Evolutionary conservation across 768 basidiomycete species (phyloP).

Genomic region (Tricholoma bakamatsutake): DNA sequence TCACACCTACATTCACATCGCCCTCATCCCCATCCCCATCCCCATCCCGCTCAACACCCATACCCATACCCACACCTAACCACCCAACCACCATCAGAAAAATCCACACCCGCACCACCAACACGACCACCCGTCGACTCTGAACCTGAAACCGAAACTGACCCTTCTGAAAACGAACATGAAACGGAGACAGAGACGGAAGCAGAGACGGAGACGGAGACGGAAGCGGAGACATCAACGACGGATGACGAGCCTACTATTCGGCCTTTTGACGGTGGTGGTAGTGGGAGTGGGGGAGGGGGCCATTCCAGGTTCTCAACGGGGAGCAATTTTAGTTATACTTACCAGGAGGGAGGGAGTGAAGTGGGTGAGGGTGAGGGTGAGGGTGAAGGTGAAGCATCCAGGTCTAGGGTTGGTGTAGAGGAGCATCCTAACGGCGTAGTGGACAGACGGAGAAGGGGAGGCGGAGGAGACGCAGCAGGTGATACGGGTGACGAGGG

Average conservation of each 20-base stretch:
- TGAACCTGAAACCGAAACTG: constrained; percentile 1
- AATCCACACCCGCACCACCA: background rate
- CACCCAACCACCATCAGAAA: background rate
- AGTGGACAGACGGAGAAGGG: constrained; percentile 13
- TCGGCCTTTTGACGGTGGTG: constrained; percentile 31
- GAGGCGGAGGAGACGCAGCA: constrained; percentile 8
- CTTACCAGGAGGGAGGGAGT: constrained; percentile 7
- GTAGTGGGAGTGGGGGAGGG: constrained; percentile 16
- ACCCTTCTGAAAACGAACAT: constrained; percentile 26
- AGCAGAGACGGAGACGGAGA: constrained; percentile 47
- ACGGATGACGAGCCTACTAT: constrained; percentile 86
- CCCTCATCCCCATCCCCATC: background rate
- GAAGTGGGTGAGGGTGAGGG: constrained; percentile 13
- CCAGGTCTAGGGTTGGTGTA: background rate
- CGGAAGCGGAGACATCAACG: constrained; percentile 51
- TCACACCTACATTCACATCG: background rate
- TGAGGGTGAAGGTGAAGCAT: background rate
- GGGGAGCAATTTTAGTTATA: constrained; percentile 4
- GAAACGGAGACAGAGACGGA: constrained; percentile 33
- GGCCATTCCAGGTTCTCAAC: constrained; percentile 6
- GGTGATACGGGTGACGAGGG: background rate
- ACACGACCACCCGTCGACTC: background rate
- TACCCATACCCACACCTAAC: background rate
- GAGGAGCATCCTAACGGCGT: background rate
- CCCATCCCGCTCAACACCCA: background rate